These are phyloP conservation scores for Sparassis latifolia DNA, from an alignment of 1,284 basidiomycete species.

Conservation along the genomic window DNA sequence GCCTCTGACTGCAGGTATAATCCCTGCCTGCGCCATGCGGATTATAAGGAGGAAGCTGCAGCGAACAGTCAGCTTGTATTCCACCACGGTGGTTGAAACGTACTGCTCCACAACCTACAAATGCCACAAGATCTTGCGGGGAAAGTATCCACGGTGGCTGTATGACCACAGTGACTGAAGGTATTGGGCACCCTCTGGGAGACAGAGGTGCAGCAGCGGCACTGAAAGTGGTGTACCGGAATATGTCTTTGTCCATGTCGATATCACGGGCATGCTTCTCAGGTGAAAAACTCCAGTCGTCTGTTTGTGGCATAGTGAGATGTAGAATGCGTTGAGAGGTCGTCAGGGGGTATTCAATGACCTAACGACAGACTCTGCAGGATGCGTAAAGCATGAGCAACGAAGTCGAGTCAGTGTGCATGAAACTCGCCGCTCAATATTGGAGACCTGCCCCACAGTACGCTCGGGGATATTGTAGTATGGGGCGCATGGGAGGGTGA, in stretches of 20 bases:
- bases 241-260: conserved; percentile 35
- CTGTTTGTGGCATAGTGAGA: conserved; percentile 35
- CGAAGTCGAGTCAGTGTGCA: conserved; percentile 2
- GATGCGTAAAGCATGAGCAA: background rate
- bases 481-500: conserved; percentile 38
- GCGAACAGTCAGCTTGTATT: background rate
- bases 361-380: conserved; percentile 32
- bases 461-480: background rate
- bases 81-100: conserved; percentile 8
- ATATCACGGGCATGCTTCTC: conserved; percentile 16
- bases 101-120: conserved; percentile 43
- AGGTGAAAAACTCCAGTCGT: conserved; percentile 30
- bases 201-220: conserved; percentile 5
- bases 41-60: background rate
- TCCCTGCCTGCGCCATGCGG: too few species aligned
- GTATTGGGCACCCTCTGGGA: conserved; percentile 14
- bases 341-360: conserved; percentile 47
- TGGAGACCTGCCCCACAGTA: background rate
- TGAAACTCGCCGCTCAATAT: conserved; percentile 5
- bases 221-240: conserved; percentile 49
- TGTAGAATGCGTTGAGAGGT: conserved; percentile 50
- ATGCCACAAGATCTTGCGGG: conserved; percentile 46
- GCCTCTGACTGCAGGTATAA: conserved; percentile 29
- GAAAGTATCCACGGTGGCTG: conserved; percentile 65
- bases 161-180: conserved; percentile 45